Conservation (phyloP, 139 green algal species). For the Cymbomonas tetramitiformis region DNA sequence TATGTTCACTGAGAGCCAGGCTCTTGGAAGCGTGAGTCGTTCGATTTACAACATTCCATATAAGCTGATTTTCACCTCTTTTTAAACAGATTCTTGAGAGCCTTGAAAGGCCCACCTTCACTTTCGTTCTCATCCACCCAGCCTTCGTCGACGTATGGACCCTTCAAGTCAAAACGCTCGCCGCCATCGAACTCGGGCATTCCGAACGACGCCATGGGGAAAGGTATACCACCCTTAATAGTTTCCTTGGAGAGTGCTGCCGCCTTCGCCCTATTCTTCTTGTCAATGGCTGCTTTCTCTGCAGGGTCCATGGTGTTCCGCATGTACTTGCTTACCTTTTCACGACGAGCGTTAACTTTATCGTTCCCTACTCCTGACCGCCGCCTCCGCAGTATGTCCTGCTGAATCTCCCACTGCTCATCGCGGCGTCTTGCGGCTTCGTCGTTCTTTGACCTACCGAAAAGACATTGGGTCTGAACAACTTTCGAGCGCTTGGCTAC, state of each 20-base stretch:
- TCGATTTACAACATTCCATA: no score
- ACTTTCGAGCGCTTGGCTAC: no score
- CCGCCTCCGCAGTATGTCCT: constrained; percentile 9
- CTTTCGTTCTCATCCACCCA: constrained; percentile 39
- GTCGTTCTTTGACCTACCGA: constrained; percentile 6
- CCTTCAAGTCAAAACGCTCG: constrained; percentile 42
- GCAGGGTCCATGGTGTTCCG: constrained; percentile 2
- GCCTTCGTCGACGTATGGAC: constrained; percentile 33
- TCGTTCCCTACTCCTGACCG: neutral
- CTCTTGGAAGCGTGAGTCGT: no score
- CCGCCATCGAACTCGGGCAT: constrained; percentile 38
- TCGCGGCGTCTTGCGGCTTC: constrained; percentile 6
- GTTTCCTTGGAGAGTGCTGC: constrained; percentile 15
- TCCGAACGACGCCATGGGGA: constrained; percentile 25
- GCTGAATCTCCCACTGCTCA: neutral
- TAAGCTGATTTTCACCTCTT: no score
- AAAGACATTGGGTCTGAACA: no score
- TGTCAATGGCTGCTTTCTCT: constrained; percentile 12
- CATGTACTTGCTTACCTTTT: constrained; percentile 8
- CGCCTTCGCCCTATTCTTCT: constrained; percentile 11
- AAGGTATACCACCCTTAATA: constrained; percentile 6
- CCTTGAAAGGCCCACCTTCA: no score
- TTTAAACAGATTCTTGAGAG: no score
- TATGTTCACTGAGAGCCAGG: no score
- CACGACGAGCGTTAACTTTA: neutral